Conservation (phyloP, 345 rosid species). For the Syzygium aromaticum region DNA sequence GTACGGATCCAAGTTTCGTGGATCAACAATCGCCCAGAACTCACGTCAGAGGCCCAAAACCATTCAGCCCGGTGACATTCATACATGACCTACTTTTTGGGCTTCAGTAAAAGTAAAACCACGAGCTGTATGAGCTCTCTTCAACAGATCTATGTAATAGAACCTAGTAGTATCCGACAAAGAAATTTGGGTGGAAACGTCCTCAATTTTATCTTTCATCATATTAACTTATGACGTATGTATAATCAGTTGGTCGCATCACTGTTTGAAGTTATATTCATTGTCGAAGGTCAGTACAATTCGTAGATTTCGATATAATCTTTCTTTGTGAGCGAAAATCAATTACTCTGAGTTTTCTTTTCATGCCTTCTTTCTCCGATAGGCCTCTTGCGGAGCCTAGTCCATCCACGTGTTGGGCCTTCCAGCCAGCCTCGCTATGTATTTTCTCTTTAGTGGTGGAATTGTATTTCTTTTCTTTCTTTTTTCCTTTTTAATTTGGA, state of each 20-base stretch:
- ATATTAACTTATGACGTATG: background rate
- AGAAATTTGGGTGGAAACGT: background rate
- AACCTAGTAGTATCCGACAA: background rate
- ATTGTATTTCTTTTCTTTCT: no score
- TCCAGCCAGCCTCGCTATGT: background rate
- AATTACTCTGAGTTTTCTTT: background rate
- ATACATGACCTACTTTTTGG: background rate
- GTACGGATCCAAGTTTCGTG: background rate
- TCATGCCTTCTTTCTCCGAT: background rate
- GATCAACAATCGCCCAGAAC: background rate
- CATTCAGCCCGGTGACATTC: background rate
- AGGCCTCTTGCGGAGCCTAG: background rate
- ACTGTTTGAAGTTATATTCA: background rate
- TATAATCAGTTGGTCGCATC: background rate
- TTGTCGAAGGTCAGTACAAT: background rate
- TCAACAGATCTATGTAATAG: background rate
- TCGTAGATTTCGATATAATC: background rate
- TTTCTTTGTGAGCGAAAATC: background rate
- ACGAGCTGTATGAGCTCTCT: background rate
- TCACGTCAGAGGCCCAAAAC: background rate
- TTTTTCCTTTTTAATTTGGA: background rate
- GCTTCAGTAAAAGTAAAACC: background rate
- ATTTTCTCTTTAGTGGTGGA: no score
- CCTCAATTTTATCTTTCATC: background rate
- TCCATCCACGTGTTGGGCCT: background rate